Conservation (phyloP, 2,329 filamentous ascomycete species). For the Colletotrichum cereale region DNA sequence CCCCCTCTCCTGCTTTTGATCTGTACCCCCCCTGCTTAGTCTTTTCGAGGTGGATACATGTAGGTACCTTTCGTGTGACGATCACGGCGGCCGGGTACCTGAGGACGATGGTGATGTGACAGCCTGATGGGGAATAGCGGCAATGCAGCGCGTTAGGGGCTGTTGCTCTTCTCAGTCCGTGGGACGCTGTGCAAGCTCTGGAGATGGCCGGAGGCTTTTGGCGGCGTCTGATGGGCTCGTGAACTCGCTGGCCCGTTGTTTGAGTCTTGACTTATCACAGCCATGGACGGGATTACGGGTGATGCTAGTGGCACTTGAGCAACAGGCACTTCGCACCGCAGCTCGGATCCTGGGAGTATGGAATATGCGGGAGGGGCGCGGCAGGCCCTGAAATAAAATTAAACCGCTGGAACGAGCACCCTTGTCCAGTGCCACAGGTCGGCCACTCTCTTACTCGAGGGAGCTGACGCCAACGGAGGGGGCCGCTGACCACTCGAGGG, state of each 20-base stretch:
- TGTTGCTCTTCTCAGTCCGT: conserved; percentile 18
- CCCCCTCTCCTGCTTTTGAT: conserved; percentile 14
- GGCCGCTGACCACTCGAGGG: neutral
- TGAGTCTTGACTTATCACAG: conserved; percentile 27
- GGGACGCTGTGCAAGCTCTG: conserved; percentile 19
- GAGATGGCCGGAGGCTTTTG: conserved; percentile 22
- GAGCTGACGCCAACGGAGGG: conserved; percentile 6
- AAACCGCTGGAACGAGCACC: conserved; percentile 37
- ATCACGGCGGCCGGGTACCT: conserved; percentile 39
- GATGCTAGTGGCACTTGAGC: conserved; percentile 35
- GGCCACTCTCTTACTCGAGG: conserved; percentile 5
- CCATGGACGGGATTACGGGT: conserved; percentile 23
- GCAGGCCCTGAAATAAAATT: conserved; percentile 41
- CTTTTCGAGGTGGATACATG: conserved; percentile 13
- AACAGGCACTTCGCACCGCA: conserved; percentile 24
- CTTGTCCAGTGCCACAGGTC: conserved; percentile 27
- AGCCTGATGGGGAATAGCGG: conserved; percentile 34
- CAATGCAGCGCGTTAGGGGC: conserved; percentile 34
- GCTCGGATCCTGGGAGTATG: conserved; percentile 23
- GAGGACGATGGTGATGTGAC: conserved; percentile 20
- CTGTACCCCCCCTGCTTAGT: conserved; percentile 22
- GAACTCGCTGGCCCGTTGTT: conserved; percentile 33
- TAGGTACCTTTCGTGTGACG: conserved; percentile 40
- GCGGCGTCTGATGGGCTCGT: conserved; percentile 31
- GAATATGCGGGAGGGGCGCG: conserved; percentile 29